These are phyloP conservation scores for Potentilla sterilis DNA, from an alignment of 306 rosid genomes.

Conservation along the genomic window DNA sequence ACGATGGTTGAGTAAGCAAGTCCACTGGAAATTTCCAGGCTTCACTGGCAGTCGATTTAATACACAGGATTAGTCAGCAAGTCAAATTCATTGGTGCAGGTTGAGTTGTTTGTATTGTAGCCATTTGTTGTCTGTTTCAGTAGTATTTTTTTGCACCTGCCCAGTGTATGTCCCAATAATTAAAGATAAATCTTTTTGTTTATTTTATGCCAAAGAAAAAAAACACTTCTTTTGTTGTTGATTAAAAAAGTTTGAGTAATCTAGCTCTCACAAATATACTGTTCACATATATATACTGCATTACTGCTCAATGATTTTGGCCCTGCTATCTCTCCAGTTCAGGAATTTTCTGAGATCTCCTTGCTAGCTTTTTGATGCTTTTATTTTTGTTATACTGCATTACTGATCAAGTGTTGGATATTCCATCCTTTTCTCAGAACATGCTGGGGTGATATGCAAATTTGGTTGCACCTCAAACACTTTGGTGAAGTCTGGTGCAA, in stretches of 20 bases:
- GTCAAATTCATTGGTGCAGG: slow-evolving; percentile 25
- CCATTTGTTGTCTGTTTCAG: slow-evolving; percentile 22
- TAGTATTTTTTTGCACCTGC: slow-evolving; percentile 7
- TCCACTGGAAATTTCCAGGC: slow-evolving; percentile 19
- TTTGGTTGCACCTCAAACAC: too few species aligned
- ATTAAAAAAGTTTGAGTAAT: neutral
- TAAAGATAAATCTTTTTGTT: neutral
- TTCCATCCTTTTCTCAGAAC: too few species aligned
- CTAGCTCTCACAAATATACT: neutral
- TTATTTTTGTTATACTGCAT: neutral
- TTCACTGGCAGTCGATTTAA: slow-evolving; percentile 26
- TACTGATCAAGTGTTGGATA: too few species aligned
- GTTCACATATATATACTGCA: too few species aligned
- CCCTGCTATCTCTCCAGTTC: neutral
- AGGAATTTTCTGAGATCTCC: neutral
- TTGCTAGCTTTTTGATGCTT: neutral
- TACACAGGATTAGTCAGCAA: slow-evolving; percentile 27
- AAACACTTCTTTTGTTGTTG: neutral
- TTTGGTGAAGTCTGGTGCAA: neutral
- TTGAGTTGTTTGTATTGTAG: slow-evolving; percentile 28
- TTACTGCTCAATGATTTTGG: neutral
- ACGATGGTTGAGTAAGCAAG: slow-evolving; percentile 25
- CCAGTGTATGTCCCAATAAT: slow-evolving; percentile 9
- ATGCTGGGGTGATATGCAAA: too few species aligned
- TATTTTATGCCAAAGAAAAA: neutral